A percentile compares a stretch with the other conserved stretches of the same genome.
phyloP scores from a whole-genome alignment of 148 eudicot species.

The Rheum nobile region DNA sequence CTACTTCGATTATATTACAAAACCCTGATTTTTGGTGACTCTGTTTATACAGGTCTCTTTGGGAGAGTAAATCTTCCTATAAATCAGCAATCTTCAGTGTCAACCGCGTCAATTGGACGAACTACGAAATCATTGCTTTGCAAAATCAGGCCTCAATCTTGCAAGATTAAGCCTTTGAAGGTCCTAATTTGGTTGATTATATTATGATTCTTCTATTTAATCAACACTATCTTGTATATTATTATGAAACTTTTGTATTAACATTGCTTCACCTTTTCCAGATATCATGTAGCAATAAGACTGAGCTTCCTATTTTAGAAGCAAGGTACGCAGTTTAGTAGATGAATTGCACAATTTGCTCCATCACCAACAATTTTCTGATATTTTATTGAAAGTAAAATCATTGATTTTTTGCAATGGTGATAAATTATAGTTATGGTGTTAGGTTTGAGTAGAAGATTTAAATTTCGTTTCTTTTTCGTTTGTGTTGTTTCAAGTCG shows the following conservation, averaged over 20 bases:
- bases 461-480: background rate
- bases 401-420: background rate
- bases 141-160: conserved; percentile 17
- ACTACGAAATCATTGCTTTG: conserved; percentile 12
- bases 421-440: background rate
- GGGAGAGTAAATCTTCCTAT: conserved; percentile 17
- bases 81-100: conserved; percentile 21
- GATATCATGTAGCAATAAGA: conserved; percentile 50
- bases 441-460: background rate
- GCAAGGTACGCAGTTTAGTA: conserved; percentile 39
- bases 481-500: conserved; percentile 24
- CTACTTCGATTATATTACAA: background rate
- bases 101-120: conserved; percentile 16
- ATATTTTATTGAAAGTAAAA: no score
- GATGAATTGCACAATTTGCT: no score
- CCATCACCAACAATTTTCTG: no score
- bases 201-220: background rate
- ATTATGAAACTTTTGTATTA: background rate
- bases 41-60: conserved; percentile 14
- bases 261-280: conserved; percentile 14
- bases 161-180: conserved; percentile 24
- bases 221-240: background rate
- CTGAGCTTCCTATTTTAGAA: conserved; percentile 37
- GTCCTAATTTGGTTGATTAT: conserved; percentile 20
- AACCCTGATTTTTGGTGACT: background rate